Evolutionary conservation across 176 grass and related monocot species (phyloP), one percentile per base, ranked within the genome.

Genomic region (Tuctoria greenei): DNA sequence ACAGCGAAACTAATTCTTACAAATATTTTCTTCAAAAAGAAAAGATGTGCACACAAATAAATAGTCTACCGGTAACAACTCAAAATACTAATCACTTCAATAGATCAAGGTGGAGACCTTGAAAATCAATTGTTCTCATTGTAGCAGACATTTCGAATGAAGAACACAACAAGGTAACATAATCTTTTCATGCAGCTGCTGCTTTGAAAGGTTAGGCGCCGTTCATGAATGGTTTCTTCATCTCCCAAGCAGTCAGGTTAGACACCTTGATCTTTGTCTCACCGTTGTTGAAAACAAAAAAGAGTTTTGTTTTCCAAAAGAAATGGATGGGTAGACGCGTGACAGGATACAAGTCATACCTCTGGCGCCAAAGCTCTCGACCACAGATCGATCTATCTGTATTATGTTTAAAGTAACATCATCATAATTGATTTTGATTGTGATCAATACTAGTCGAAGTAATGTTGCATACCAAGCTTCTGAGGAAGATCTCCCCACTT

Each of bases 181-280:
- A n/a, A n/a, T n/a, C n/a, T n/a, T n/a, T n/a, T n/a, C n/a, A n/a
- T n/a, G n/a, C n/a, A n/a, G n/a, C n/a, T n/a, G n/a, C n/a, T n/a
- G n/a, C n/a, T n/a, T n/a, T n/a, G n/a, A n/a, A n/a, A n/a, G n/a
- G n/a, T n/a, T n/a, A n/a, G n/a, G n/a, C n/a, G n/a, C 78, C 82
- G 46, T 96, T 96, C 93, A 96, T 92, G 17, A 86, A 57, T 21
- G 90, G 93, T 40, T 72, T n/a, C 71, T 61, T 96, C 81, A 92
- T 87, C 61, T 96, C 87, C 93, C 90, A 96, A 23, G 87, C 87
- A 0, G 73, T 82, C n/a, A 96, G 51, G 1, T 71, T 47, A 0
- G 82, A 83, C 26, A 96, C 75, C 72, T 65, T 82, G 44, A 96
- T 51, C 27, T 96, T 82, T 7, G 6, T 45, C 13, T 52, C 78